Evolutionary conservation across 306 rosid species (phyloP), one percentile per base, ranked within the genome.

Genomic region (Glycine latifolia): DNA sequence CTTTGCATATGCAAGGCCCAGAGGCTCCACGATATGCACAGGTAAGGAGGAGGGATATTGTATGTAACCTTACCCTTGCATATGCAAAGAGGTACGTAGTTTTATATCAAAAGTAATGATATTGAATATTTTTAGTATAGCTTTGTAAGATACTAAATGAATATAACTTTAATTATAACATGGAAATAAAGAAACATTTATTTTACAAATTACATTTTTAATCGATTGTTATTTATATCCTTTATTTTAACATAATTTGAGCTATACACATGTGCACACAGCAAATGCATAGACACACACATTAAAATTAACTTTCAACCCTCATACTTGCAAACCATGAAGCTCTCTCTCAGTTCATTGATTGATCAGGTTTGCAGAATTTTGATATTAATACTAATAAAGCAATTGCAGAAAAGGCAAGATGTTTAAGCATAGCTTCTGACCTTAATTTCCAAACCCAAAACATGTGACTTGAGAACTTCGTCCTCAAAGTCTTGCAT

Each of bases 381-480:
- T 72, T 49, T 46, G 48, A 33, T 41, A 72, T 61, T 55, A 61
- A 46, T 12, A 72, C 68, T 56, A 67, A 72, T 11, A 67, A 47
- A 78, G 70, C 52, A 48, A 68, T 61, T 7, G 5, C 1, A 20
- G 12, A 81, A 13, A 77, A 71, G 78, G 41, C 52, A 81, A 75
- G 41, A 76, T 3, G 44, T 48, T 13, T 69, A 81, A 67, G 77
- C 83, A 81, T 20, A 55, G 78, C 63, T 58, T 73, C 87, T 47
- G 37, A 95, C 99, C 97, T 88, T 79, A 63, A 75, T 79, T 75
- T 77, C 73, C 31, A 93, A 93, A 58, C 97, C 99, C 89, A 95
- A 85, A 69, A 95, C 76, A 89, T 95, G 98, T 7, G 99, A 93
- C 83, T 87, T 95, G 84, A 89, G 86, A 88, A 84, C 89, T 87